Conservation (phyloP, 441 rosid species). For the Kokia cookei region DNA sequence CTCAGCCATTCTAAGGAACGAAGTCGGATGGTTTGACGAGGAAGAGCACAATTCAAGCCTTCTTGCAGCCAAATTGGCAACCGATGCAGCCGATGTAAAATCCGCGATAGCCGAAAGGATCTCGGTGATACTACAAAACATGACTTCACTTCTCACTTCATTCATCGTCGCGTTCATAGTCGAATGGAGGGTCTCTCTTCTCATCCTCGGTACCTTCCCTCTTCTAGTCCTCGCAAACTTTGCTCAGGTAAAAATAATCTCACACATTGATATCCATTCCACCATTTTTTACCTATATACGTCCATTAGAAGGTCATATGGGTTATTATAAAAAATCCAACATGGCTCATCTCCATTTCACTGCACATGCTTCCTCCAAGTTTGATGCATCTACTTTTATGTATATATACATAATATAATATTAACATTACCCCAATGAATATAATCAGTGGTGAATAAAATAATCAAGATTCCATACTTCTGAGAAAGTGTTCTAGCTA, state of each 20-base stretch:
- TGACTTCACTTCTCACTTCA: constrained; percentile 97
- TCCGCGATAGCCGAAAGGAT: constrained; percentile 96
- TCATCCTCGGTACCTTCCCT: constrained; percentile 89
- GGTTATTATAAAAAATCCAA: constrained; percentile 1
- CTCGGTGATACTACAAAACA: constrained; percentile 91
- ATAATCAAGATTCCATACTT: constrained; percentile 33
- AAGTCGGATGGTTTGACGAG: constrained; percentile 98
- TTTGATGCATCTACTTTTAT: constrained; percentile 21
- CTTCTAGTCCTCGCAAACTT: constrained; percentile 98
- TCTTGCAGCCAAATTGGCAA: constrained; percentile 74
- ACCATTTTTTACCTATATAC: background rate
- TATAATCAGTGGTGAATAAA: constrained; percentile 21
- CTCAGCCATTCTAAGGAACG: constrained; percentile 86
- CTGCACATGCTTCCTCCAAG: constrained; percentile 34
- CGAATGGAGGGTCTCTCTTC: constrained; percentile 98
- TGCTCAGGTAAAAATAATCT: constrained; percentile 66
- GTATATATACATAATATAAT: constrained; percentile 12
- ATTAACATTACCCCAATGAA: constrained; percentile 15
- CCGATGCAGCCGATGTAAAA: constrained; percentile 93
- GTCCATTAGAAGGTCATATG: background rate
- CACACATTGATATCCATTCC: background rate
- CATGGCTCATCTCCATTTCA: constrained; percentile 15
- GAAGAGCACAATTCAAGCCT: constrained; percentile 98
- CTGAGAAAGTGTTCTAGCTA: constrained; percentile 1
- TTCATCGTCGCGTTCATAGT: constrained; percentile 96